Evolutionary conservation across 139 green algal species (phyloP), one percentile per base, ranked within the genome.

Genomic region (Chlamydomonas asymmetrica): DNA sequence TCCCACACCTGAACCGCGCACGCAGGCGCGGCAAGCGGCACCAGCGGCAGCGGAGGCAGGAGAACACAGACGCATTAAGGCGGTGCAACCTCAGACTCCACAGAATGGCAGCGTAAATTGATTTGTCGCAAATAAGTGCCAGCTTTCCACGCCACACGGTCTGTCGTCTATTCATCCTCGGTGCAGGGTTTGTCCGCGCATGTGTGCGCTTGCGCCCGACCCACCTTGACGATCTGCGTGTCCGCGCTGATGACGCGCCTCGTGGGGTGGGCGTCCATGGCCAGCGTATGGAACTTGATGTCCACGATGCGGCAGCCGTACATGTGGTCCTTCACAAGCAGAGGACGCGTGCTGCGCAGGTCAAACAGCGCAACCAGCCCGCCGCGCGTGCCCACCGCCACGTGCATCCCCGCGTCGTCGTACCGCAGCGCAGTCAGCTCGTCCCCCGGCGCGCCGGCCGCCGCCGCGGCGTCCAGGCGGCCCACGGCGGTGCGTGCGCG

Each of bases 301-400:
- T 98, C 93, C 35, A 91, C 62, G 56, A 99, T 98, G 32, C 70
- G 84, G 72, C 32, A 77, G 80, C 76, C 88, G 82, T 97, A 98
- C 94, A 98, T 97, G 86, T 99, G 96, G 80, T 99, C 96, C 82
- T 98, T 98, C 4, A 93, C 84, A 1, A 92, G 32, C 66, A 97
- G 70, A 18, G 96, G 94, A 23, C 76, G 56, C 23, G 84, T 80
- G 65, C 1, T 91, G 27, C 93, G 83, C 67, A 98, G 81, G 80
- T 98, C 93, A 66, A 91, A 98, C 65, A 98, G 62, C 25, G 84
- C 90, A 37, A 99, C 96, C 71, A 96, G 40, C 13, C 96, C 96
- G 27, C 73, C 88, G 54, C 31, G 71, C 25, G 92, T 98, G 57
- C 96, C 96, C 32, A 93, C 93, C 4, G 95, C 96, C 31, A 98